phyloP scores from a whole-genome alignment of 1,139 yeast genomes.

The Yamadazyma aaseri region DNA sequence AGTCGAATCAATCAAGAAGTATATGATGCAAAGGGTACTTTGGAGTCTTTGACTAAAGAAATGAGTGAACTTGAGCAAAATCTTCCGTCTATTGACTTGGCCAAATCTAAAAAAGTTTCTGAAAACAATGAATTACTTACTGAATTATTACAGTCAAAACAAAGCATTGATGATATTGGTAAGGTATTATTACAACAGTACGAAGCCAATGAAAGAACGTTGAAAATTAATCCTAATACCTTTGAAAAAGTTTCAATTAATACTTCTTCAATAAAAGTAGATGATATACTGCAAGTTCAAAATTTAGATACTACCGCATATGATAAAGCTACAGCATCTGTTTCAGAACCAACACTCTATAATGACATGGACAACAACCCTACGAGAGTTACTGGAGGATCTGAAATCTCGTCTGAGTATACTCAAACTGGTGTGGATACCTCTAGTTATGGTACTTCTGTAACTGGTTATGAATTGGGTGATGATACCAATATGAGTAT shows the following conservation, averaged over 20 bases:
- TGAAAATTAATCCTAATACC: conserved; percentile 13
- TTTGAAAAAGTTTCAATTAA: conserved; percentile 7
- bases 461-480: neutral
- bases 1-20: conserved; percentile 22
- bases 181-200: neutral
- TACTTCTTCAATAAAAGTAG: conserved; percentile 13
- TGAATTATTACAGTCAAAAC: conserved; percentile 16
- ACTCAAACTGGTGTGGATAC: conserved; percentile 1
- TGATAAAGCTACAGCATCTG: conserved; percentile 9
- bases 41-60: conserved; percentile 21
- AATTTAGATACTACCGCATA: conserved; percentile 24
- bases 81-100: neutral
- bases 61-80: conserved; percentile 10
- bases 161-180: conserved; percentile 17
- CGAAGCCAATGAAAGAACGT: conserved; percentile 16
- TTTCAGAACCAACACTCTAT: neutral
- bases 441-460: neutral
- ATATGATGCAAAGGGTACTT: conserved; percentile 16
- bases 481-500: neutral
- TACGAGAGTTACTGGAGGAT: neutral
- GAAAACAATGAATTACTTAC: conserved; percentile 19
- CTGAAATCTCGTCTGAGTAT: neutral
- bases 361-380: neutral
- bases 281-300: conserved; percentile 25
- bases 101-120: conserved; percentile 7